phyloP scores from a whole-genome alignment of 2,329 filamentous ascomycete species.

The Aspergillus sp. region DNA sequence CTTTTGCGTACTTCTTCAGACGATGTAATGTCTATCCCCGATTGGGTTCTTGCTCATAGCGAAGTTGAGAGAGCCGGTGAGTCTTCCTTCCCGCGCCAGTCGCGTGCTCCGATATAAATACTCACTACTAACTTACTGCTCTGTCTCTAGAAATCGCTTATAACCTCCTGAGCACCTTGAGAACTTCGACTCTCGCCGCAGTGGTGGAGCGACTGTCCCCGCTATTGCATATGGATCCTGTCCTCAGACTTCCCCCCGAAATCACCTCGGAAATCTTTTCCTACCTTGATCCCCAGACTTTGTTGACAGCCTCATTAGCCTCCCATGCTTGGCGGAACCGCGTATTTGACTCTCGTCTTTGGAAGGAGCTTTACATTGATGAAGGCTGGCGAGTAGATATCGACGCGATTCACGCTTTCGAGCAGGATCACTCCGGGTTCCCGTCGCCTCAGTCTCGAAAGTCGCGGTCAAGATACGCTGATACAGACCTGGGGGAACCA shows the following conservation, averaged over 20 bases:
- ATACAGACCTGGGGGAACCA: conserved; percentile 50
- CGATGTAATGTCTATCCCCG: conserved; percentile 49
- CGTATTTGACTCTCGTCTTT: conserved; percentile 79
- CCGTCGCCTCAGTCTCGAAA: conserved; percentile 43
- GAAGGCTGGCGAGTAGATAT: conserved; percentile 82
- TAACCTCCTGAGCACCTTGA: conserved; percentile 72
- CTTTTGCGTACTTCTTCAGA: conserved; percentile 34
- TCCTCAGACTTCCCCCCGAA: conserved; percentile 80
- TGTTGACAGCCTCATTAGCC: conserved; percentile 75
- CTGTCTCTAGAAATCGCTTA: conserved; percentile 70
- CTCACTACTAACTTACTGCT: conserved; percentile 16
- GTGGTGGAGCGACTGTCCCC: conserved; percentile 80
- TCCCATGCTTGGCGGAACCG: conserved; percentile 81
- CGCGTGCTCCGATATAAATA: conserved; percentile 1
- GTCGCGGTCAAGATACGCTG: conserved; percentile 47
- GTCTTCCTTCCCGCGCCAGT: conserved; percentile 17
- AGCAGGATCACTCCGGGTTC: conserved; percentile 51
- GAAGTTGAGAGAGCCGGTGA: conserved; percentile 58
- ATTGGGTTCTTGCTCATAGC: conserved; percentile 55
- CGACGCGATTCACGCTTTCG: conserved; percentile 65
- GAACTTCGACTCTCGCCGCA: conserved; percentile 74
- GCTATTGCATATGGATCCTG: conserved; percentile 88
- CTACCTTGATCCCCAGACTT: conserved; percentile 76
- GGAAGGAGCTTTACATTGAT: conserved; percentile 76
- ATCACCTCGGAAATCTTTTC: conserved; percentile 87